Percentiles rank a stretch among this genome's conserved stretches.
Evolutionary conservation across 2,329 filamentous ascomycete species (phyloP).

Genomic region (Neofusicoccum ribis): DNA sequence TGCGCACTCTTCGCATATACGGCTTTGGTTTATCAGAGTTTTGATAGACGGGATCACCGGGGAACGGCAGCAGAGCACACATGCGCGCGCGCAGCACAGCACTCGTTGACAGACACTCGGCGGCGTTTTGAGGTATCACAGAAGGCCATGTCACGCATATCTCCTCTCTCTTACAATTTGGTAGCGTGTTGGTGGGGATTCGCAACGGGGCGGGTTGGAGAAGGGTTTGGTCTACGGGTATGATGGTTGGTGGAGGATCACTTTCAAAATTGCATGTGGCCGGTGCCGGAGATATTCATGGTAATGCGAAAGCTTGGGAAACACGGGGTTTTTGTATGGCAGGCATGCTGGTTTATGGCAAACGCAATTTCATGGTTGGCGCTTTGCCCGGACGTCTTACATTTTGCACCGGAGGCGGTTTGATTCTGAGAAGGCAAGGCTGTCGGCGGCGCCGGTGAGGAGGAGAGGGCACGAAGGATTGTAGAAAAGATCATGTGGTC

Average conservation of each 20-base stretch:
- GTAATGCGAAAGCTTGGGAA: background rate
- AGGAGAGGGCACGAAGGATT: too few species aligned
- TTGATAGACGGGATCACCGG: background rate
- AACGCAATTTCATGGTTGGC: too few species aligned
- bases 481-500: too few species aligned
- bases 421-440: too few species aligned
- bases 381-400: too few species aligned
- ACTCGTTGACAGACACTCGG: background rate
- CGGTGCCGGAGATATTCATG: background rate
- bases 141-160: background rate
- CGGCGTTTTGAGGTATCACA: background rate
- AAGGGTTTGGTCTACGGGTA: background rate
- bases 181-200: background rate
- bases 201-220: background rate
- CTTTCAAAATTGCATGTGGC: conserved; percentile 9
- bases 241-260: too few species aligned
- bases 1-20: background rate
- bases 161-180: background rate
- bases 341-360: background rate
- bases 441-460: too few species aligned
- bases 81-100: background rate
- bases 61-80: background rate
- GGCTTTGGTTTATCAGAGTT: background rate
- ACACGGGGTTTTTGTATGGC: background rate
- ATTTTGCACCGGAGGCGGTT: too few species aligned